Base-by-base conservation (phyloP, 139 green algal species). In the Microglena sp. region DNA sequence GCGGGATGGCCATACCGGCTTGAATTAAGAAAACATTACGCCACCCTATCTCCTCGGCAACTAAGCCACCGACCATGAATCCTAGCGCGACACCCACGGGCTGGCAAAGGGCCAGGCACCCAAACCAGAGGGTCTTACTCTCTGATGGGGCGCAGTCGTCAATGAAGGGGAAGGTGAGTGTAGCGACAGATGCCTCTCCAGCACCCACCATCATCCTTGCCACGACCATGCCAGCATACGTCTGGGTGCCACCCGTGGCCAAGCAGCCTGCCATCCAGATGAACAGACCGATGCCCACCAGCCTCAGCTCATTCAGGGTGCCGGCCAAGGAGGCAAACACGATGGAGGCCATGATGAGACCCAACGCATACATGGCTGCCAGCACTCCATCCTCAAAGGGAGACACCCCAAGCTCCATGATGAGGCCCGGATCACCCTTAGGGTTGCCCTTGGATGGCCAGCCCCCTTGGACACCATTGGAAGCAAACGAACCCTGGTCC, bases 131-230 rank as follows among this genome's bases (percentile, higher is more conserved):
- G 2, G 64, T 77, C 36, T 70, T 69, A 45, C 24, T 3, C 1
- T 6, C 55, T 7, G 56, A 31, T 0, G 83, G 83, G 2, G 83
- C 81, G 32, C 71, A 34, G 61, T 84, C 78, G 53, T 84, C 78
- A 15, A 89, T 82, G 62, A 88, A 89, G 21, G 75, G 74, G 44
- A 83, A 76, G 1, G 81, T 82, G 4, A 89, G 69, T n/a, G 67
- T 76, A 40, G 86, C 33, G 55, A 87, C 71, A 3, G 75, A 74
- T 2, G 78, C 81, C 69, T 84, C 81, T 27, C 81, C 81, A 35
- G 81, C 56, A 33, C 74, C 67, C 5, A 73, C 55, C 0, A 59
- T 24, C 6, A 54, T 8, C 8, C 60, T 67, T 35, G 68, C 64
- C 28, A 62, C 27, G 1, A 63, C 11, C n/a, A 75, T 30, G 40